These are phyloP conservation scores for Colletotrichum destructivum DNA, from an alignment of 2,329 filamentous ascomycete genomes.

Conservation along the genomic window DNA sequence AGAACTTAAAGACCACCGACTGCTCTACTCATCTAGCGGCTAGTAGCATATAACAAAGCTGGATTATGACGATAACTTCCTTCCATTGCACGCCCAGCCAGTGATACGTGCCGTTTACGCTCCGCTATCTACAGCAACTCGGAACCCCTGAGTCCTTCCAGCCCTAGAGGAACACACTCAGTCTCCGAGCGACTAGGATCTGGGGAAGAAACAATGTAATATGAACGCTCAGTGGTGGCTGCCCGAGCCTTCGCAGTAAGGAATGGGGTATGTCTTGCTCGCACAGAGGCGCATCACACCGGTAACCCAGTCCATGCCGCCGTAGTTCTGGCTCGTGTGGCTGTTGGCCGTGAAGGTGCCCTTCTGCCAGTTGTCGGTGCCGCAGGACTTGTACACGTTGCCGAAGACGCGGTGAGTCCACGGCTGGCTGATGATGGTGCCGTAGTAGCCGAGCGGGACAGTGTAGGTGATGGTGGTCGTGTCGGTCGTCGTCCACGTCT, in stretches of 20 bases:
- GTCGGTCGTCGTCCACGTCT: conserved; percentile 9
- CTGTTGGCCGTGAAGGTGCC: background rate
- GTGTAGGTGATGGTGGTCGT: conserved; percentile 9
- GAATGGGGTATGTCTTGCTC: conserved; percentile 2
- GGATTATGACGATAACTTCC: too few species aligned
- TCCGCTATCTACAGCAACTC: too few species aligned
- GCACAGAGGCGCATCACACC: conserved; percentile 8
- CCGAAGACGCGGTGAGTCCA: background rate
- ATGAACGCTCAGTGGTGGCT: background rate
- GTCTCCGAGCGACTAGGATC: too few species aligned
- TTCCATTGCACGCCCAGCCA: too few species aligned
- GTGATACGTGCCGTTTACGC: too few species aligned
- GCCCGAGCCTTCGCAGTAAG: background rate
- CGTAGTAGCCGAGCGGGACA: background rate
- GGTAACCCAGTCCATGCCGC: conserved; percentile 6
- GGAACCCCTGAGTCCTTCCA: too few species aligned
- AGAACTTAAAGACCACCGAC: too few species aligned
- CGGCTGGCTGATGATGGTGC: background rate
- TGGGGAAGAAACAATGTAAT: too few species aligned
- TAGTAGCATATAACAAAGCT: too few species aligned
- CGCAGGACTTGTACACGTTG: background rate
- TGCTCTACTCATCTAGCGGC: too few species aligned
- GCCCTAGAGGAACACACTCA: too few species aligned
- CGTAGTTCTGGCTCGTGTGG: conserved; percentile 12
- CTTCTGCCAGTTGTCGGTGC: background rate